These are phyloP conservation scores for Metschnikowia henanensis DNA, from an alignment of 805 yeast genomes.

Conservation along the genomic window DNA sequence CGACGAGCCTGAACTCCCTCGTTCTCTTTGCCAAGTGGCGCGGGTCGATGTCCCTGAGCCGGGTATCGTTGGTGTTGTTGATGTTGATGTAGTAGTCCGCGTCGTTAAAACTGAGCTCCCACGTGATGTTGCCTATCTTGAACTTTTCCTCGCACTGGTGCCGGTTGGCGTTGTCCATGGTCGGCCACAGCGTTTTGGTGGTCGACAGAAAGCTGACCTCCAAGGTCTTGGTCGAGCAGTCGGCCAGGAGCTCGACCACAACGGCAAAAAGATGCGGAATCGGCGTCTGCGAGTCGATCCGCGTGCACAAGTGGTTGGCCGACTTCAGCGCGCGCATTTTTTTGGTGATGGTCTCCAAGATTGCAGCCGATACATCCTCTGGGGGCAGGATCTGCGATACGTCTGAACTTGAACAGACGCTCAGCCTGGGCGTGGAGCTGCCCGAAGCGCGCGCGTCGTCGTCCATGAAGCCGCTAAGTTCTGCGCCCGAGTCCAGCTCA, in stretches of 20 bases:
- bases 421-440: constrained; percentile 1
- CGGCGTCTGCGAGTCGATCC: constrained; percentile 39
- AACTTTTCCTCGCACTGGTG: constrained; percentile 46
- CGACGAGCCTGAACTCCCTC: constrained; percentile 24
- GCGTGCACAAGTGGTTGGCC: constrained; percentile 38
- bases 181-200: constrained; percentile 52
- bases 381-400: neutral
- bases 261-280: constrained; percentile 56
- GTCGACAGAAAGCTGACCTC: constrained; percentile 43
- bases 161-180: constrained; percentile 50
- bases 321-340: constrained; percentile 28
- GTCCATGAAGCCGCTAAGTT: neutral
- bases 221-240: constrained; percentile 37
- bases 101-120: constrained; percentile 40
- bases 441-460: neutral
- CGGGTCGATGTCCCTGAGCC: constrained; percentile 39
- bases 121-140: constrained; percentile 46
- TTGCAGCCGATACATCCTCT: constrained; percentile 1
- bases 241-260: constrained; percentile 44
- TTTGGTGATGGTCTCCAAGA: constrained; percentile 2
- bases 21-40: constrained; percentile 45
- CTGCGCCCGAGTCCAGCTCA: constrained; percentile 11
- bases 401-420: neutral
- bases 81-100: constrained; percentile 46
- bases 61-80: constrained; percentile 44